Evolutionary conservation across 306 rosid species (phyloP).

Genomic region (Inga laurina): DNA sequence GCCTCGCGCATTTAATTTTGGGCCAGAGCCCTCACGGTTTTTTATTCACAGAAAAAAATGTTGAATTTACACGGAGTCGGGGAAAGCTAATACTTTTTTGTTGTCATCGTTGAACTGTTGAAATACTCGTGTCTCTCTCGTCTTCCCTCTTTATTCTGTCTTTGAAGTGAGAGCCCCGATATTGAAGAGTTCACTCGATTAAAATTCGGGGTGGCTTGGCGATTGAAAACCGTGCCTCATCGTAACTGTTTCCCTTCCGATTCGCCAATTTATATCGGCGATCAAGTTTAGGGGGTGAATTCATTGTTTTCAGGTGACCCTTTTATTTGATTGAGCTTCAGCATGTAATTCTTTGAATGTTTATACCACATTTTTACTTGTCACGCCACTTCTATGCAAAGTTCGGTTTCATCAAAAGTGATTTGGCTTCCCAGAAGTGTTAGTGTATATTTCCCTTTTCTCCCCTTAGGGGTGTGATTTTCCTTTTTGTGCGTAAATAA

Average conservation of each 20-base stretch:
- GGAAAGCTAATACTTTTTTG: neutral
- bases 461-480: neutral
- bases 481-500: neutral
- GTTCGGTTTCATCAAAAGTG: neutral
- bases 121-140: too few relatives aligned
- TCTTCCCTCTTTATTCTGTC: neutral
- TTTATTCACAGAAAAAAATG: neutral
- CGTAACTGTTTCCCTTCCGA: neutral
- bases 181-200: neutral
- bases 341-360: neutral
- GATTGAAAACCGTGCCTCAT: neutral
- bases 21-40: neutral
- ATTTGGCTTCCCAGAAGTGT: neutral
- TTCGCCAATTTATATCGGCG: neutral
- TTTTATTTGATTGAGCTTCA: neutral
- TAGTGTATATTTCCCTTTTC: neutral
- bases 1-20: neutral
- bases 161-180: neutral
- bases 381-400: neutral
- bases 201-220: neutral
- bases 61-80: neutral
- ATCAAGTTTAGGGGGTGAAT: neutral
- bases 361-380: neutral
- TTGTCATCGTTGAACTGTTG: neutral
- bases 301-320: conserved; percentile 1